These are phyloP conservation scores for Syzygium aromaticum DNA, from an alignment of 345 rosid species.

Conservation along the genomic window DNA sequence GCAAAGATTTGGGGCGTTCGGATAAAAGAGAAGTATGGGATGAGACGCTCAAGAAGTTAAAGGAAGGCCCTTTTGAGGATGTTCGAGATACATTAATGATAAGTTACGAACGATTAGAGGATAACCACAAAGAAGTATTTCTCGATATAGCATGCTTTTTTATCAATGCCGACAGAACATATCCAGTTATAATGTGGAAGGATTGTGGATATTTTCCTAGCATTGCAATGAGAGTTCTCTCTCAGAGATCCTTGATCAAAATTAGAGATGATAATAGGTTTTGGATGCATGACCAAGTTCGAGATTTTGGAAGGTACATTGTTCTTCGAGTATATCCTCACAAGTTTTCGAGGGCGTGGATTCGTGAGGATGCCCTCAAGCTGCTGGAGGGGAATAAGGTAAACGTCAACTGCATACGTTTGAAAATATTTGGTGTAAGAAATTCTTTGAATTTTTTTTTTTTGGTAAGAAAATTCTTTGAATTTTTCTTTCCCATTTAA, in stretches of 20 bases:
- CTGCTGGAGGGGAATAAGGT: neutral
- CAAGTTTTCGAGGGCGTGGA: neutral
- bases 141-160: neutral
- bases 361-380: neutral
- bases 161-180: rapidly evolving
- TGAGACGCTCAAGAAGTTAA: neutral
- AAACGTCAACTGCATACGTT: too few species aligned
- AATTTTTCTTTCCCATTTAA: too few species aligned
- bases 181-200: neutral
- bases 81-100: rapidly evolving
- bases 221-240: neutral
- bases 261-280: neutral
- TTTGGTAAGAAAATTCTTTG: too few species aligned
- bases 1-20: rapidly evolving
- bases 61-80: neutral
- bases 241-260: neutral
- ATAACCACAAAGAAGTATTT: neutral
- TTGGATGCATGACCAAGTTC: neutral
- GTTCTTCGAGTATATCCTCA: neutral
- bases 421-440: too few species aligned
- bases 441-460: too few species aligned
- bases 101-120: neutral
- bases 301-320: neutral
- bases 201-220: rapidly evolving
- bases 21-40: neutral